phyloP scores from a whole-genome alignment of 2,329 filamentous ascomycete genomes.

The Fusarium duplospermum region DNA sequence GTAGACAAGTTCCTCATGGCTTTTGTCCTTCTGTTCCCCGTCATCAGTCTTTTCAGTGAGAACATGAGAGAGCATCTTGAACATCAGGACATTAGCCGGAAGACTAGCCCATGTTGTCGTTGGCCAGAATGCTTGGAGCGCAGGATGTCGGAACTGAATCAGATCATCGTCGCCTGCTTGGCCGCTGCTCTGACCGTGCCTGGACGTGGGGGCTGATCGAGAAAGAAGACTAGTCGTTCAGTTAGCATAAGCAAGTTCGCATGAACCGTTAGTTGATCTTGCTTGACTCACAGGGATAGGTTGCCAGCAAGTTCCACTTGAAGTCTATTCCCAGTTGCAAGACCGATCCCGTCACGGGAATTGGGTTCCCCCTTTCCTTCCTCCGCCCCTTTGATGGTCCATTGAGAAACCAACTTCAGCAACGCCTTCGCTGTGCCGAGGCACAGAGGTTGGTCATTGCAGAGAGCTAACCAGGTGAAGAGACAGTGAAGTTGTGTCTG shows the following conservation, averaged over 20 bases:
- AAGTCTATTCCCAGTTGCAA: neutral
- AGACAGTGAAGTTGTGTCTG: neutral
- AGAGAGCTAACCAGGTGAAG: neutral
- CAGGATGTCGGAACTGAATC: neutral
- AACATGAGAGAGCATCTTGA: neutral
- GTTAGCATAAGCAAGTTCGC: neutral
- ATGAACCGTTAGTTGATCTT: neutral
- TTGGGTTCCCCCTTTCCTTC: neutral
- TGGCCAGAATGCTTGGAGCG: neutral
- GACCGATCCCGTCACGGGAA: neutral
- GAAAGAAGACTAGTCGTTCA: neutral
- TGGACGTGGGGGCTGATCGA: neutral
- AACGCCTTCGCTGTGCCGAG: neutral
- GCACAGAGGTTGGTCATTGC: neutral
- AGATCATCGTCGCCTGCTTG: neutral
- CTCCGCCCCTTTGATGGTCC: neutral
- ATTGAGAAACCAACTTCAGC: neutral
- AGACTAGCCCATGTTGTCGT: neutral
- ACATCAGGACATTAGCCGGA: neutral
- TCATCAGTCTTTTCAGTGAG: neutral
- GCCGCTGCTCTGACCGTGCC: neutral
- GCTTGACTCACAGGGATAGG: neutral
- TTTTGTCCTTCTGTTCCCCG: neutral
- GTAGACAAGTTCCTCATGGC: neutral
- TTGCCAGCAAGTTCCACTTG: neutral